phyloP scores from a whole-genome alignment of 352 stramenopile genomes.

The Phytophthora podocarpi region DNA sequence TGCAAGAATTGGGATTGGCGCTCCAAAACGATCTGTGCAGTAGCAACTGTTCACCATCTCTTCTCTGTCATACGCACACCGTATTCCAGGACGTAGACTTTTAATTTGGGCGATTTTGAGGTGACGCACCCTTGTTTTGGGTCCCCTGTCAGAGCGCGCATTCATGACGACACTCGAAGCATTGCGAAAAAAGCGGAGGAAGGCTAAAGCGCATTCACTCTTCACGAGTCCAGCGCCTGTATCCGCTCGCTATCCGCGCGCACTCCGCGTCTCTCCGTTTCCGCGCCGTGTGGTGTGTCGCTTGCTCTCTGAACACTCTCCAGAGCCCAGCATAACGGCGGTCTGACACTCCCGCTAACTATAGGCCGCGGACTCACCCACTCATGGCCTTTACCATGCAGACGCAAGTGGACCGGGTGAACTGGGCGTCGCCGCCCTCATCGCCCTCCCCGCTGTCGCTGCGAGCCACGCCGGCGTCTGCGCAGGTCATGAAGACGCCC shows the following conservation, averaged over 20 bases:
- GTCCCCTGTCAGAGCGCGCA: slow-evolving; percentile 2
- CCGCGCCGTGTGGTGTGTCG: neutral
- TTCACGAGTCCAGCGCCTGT: too few species aligned
- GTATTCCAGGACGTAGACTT: neutral
- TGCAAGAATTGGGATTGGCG: too few species aligned
- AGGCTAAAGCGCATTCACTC: neutral
- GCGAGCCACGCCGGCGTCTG: slow-evolving; percentile 18
- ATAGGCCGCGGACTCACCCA: neutral
- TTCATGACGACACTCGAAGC: neutral
- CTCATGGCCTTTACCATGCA: slow-evolving; percentile 43
- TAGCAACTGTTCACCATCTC: neutral
- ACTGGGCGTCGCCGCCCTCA: slow-evolving; percentile 32
- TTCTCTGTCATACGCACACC: too few species aligned
- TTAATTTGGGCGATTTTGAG: neutral
- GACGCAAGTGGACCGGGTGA: slow-evolving; percentile 29
- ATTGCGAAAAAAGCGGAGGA: slow-evolving; percentile 21
- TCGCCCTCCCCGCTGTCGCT: slow-evolving; percentile 28
- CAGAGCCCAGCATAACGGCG: neutral
- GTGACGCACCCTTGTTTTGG: slow-evolving; percentile 8
- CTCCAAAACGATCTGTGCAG: too few species aligned
- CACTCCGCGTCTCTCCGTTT: too few species aligned
- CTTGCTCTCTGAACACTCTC: neutral
- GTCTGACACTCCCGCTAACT: neutral
- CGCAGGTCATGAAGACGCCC: slow-evolving; percentile 10
- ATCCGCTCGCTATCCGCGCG: too few species aligned